Evolutionary conservation across 2,329 filamentous ascomycete species (phyloP).

Genomic region (Bimuria novae-zelandiae): DNA sequence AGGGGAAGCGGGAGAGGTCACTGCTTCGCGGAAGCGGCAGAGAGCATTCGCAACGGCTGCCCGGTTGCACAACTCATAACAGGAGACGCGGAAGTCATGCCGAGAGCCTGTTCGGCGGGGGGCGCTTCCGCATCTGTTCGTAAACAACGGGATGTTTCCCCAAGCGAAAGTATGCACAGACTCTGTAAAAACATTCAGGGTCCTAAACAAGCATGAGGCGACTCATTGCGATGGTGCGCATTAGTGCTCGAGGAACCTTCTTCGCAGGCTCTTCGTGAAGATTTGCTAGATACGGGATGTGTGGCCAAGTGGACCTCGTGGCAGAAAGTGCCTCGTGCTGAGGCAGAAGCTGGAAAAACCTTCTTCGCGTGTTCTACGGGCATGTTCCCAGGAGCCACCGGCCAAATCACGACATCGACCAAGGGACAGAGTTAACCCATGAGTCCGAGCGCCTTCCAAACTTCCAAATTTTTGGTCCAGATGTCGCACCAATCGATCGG

Average conservation of each 20-base stretch:
- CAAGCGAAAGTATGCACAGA: not conserved
- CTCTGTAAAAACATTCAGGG: not conserved
- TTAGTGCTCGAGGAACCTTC: not conserved
- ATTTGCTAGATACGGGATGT: not conserved
- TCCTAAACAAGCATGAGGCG: too few species aligned
- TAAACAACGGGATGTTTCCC: constrained; percentile 1
- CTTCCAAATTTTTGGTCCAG: constrained; percentile 17
- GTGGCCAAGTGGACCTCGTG: too few species aligned
- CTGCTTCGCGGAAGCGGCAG: constrained; percentile 8
- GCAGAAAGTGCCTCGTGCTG: not conserved
- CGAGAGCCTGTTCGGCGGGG: not conserved
- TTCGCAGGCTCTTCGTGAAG: constrained; percentile 1
- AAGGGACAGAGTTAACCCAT: not conserved
- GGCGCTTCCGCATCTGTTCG: not conserved
- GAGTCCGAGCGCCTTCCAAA: constrained; percentile 13
- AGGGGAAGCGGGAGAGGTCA: not conserved
- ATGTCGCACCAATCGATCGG: not conserved
- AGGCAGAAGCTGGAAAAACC: constrained; percentile 4
- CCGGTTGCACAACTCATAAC: constrained; percentile 2
- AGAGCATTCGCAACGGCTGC: constrained; percentile 3
- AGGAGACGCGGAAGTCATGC: not conserved
- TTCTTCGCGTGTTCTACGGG: constrained; percentile 10
- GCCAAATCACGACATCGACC: constrained; percentile 5
- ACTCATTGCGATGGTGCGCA: too few species aligned
- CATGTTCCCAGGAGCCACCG: not conserved